Base-by-base conservation (phyloP, 1,284 basidiomycete genomes). In the Boletus mariae region DNA sequence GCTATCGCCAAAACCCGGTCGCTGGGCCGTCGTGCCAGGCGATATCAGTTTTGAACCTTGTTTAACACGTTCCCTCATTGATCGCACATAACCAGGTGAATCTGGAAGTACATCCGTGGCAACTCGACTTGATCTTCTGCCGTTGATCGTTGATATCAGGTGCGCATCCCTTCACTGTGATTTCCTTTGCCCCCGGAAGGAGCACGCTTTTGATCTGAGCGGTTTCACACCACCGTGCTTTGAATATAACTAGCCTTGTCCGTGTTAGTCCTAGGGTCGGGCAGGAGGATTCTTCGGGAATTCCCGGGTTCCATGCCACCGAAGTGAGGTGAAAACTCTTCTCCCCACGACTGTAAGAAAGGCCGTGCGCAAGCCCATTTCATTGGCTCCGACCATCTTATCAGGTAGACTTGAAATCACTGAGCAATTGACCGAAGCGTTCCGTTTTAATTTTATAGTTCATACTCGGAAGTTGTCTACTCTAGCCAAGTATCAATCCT, bases 21-120 rank as follows among this genome's bases (percentile, higher is more conserved):
- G 50, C 42, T 64, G 41, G 57, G 61, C 11, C 11, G n/a, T 53
- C 11, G 55, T 63, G 60, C 63, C 40, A 45, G 49, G 38, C 23
- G 23, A 40, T 26, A 47, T 35, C 34, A 5, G 40, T 47, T 40
- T 52, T 23, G 60, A 59, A 54, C 60, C 54, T 60, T 62, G 43
- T 40, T 34, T 42, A 53, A 52, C 52, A 52, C 50, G 45, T 53
- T 54, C 51, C 49, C 46, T 47, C 45, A 41, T 35, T 32, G 58
- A 47, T 51, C 32, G 46, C 49, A 29, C 47, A 34, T 34, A 34
- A 34, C 35, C 34, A 38, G 28, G 43, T 44, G 35, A 38, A 43
- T 29, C 34, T 4, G 35, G 15, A 42, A 45, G 59, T 52, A 31
- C 17, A 47, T 55, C 38, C 35, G 20, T 44, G 53, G 51, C 45